Percentiles rank a stretch among this genome's conserved stretches.
Conservation (phyloP, 2,329 filamentous ascomycete genomes). For the Pestalotiopsis sp. region DNA sequence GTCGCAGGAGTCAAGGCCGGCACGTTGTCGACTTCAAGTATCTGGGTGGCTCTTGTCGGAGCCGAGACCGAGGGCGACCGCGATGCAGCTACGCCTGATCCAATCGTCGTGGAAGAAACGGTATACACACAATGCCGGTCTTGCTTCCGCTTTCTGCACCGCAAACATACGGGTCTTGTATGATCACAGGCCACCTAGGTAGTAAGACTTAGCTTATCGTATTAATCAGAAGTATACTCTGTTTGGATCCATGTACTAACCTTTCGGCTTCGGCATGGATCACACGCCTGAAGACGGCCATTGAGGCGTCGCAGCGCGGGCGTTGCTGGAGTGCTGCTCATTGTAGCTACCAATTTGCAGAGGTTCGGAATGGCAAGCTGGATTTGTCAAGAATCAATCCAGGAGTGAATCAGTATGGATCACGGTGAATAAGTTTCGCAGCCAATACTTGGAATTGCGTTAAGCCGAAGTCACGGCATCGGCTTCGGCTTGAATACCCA, state of each 20-base stretch:
- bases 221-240: not conserved
- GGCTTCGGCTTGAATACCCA: not conserved
- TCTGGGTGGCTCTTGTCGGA: slow-evolving; percentile 4
- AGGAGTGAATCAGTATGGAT: not conserved
- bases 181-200: slow-evolving; percentile 45
- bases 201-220: not conserved
- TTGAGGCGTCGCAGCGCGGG: slow-evolving; percentile 13
- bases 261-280: slow-evolving; percentile 17
- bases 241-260: not conserved
- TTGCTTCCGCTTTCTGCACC: slow-evolving; percentile 38
- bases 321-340: not conserved
- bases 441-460: not conserved
- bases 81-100: not conserved
- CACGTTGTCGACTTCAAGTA: not conserved
- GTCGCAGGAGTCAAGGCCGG: not conserved
- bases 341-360: not conserved
- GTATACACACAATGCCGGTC: slow-evolving; percentile 38
- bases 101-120: slow-evolving; percentile 19
- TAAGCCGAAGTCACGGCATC: not conserved
- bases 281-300: slow-evolving; percentile 17
- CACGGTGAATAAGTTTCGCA: not conserved
- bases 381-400: not conserved
- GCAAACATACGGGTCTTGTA: slow-evolving; percentile 39
- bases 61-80: slow-evolving; percentile 12
- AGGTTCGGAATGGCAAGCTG: not conserved